Base-by-base conservation (phyloP, 352 stramenopile genomes). In the Globisporangium perplexum region DNA sequence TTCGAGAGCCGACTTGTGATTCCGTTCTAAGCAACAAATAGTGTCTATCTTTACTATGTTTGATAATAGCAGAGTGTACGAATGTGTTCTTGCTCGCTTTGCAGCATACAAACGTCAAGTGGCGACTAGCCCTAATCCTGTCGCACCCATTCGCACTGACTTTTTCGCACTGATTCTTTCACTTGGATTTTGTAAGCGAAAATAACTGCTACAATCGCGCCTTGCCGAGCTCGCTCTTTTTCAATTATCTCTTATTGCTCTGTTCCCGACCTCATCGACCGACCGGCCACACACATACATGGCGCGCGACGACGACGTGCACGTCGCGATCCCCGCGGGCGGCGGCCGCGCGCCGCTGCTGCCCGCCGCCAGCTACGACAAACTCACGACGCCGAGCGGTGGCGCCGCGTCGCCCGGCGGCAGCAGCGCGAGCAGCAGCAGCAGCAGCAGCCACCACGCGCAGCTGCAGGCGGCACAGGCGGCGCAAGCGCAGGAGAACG, bases 1-100 rank as follows among this genome's bases (percentile, higher is more conserved):
- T 87, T 80, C 45, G 76, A 87, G 49, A 87, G 71, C 44, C 69
- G 64, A 36, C 57, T 82, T 41, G 66, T 83, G 23, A 62, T 85
- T 48, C 66, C 60, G 31, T 85, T 87, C 57, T 87, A 44, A 83
- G 35, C 31, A 3, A 17, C 12, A 42, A 42, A n/a, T 20, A 1
- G 36, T 42, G 26, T 30, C 26, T 2, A 30, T 30, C n/a, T n/a
- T n/a, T n/a, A n/a, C n/a, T n/a, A n/a, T n/a, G n/a, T n/a, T n/a
- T n/a, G n/a, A n/a, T n/a, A n/a, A n/a, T n/a, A n/a, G n/a, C n/a
- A n/a, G n/a, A n/a, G n/a, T n/a, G n/a, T n/a, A n/a, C n/a, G n/a
- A n/a, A n/a, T n/a, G n/a, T n/a, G n/a, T n/a, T n/a, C n/a, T n/a
- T n/a, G n/a, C n/a, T n/a, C n/a, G n/a, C n/a, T 30, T 30, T 5